Evolutionary conservation across 768 basidiomycete species (phyloP).

Genomic region (Podaxis carcinomalis): DNA sequence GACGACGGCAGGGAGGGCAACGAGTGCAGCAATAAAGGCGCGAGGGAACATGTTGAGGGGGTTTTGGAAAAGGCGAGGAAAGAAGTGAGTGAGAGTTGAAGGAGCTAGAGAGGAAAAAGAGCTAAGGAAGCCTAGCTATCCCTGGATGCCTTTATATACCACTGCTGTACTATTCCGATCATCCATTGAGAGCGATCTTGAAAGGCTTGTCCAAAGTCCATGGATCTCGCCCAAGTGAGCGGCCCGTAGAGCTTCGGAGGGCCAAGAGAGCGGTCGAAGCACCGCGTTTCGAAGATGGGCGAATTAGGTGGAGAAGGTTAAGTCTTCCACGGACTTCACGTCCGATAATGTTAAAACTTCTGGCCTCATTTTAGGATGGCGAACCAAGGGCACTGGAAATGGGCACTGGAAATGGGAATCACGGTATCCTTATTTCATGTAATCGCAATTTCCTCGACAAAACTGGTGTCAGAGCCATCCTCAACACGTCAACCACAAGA

Average conservation of each 20-base stretch:
- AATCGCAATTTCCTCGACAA: neutral
- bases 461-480: neutral
- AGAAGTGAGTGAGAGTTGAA: neutral
- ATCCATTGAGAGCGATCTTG: neutral
- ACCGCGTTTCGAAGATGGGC: neutral
- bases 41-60: constrained; percentile 14
- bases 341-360: constrained; percentile 5
- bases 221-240: neutral
- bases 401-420: neutral
- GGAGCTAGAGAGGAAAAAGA: neutral
- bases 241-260: neutral
- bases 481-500: neutral
- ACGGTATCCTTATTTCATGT: neutral
- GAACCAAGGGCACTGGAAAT: constrained; percentile 3
- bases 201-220: constrained; percentile 1
- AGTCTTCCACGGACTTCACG: neutral
- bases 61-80: neutral
- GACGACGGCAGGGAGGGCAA: constrained; percentile 2
- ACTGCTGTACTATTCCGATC: neutral
- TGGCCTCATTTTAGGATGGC: neutral
- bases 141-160: constrained; percentile 1
- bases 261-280: neutral
- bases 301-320: neutral
- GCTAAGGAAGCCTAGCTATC: neutral
- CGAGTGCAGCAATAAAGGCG: constrained; percentile 10